These are phyloP conservation scores for Leccinum variicolor DNA, from an alignment of 768 basidiomycete genomes.

Conservation along the genomic window DNA sequence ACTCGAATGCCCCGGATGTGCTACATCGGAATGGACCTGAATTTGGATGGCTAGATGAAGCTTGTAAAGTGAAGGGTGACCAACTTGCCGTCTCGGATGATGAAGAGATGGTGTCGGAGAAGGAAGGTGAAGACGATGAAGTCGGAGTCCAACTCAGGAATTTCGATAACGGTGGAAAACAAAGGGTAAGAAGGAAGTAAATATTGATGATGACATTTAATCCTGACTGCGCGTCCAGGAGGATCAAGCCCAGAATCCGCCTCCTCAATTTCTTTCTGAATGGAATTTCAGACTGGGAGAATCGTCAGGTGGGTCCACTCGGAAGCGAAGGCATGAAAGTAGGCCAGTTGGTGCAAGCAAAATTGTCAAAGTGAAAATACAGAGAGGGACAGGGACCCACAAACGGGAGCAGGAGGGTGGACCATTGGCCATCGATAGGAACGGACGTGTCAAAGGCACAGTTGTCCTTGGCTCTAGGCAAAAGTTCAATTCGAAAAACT, in stretches of 20 bases:
- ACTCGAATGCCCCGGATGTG: conserved; percentile 24
- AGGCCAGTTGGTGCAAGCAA: conserved; percentile 16
- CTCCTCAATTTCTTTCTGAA: conserved; percentile 17
- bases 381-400: neutral
- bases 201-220: neutral
- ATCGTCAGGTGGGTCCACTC: conserved; percentile 4
- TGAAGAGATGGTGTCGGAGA: conserved; percentile 10
- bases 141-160: conserved; percentile 7
- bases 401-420: neutral
- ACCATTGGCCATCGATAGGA: conserved; percentile 21
- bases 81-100: conserved; percentile 14
- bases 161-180: conserved; percentile 1
- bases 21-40: conserved; percentile 11
- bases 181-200: conserved; percentile 6
- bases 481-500: conserved; percentile 31
- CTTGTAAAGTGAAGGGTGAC: conserved; percentile 28
- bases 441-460: conserved; percentile 21
- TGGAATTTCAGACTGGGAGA: conserved; percentile 21
- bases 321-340: conserved; percentile 10
- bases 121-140: conserved; percentile 23
- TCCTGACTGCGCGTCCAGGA: conserved; percentile 9
- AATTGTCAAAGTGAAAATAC: conserved; percentile 24
- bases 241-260: neutral
- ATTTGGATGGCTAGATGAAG: conserved; percentile 27
- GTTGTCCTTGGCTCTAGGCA: conserved; percentile 28